A percentile compares a stretch with the other conserved stretches of the same genome.
Conservation (phyloP, 2,329 filamentous ascomycete genomes). For the Truncatella angustata region DNA sequence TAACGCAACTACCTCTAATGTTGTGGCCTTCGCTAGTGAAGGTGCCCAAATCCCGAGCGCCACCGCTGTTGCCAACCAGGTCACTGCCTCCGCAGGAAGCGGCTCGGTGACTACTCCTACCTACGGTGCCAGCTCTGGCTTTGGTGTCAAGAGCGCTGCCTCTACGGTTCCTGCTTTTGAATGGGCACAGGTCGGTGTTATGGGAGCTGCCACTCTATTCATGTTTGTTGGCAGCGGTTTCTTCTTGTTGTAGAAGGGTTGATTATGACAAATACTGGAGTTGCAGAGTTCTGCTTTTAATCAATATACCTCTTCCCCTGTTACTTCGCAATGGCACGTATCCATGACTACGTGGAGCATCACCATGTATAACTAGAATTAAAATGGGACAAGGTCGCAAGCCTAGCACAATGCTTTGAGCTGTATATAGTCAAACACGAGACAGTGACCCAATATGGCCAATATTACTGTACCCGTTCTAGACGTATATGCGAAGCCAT, state of each 20-base stretch:
- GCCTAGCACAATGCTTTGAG: no score
- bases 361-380: no score
- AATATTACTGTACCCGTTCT: no score
- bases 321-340: no score
- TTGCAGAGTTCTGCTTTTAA: not conserved
- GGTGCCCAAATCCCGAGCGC: constrained; percentile 51
- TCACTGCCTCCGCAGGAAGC: constrained; percentile 22
- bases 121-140: constrained; percentile 36
- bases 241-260: constrained; percentile 20
- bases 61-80: constrained; percentile 40
- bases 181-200: constrained; percentile 20
- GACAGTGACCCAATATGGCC: no score
- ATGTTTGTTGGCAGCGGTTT: constrained; percentile 32
- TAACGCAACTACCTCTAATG: constrained; percentile 48
- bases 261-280: not conserved
- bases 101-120: constrained; percentile 22
- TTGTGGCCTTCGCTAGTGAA: constrained; percentile 48
- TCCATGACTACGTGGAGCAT: no score
- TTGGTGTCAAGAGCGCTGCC: constrained; percentile 22
- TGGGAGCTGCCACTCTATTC: constrained; percentile 29
- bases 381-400: no score
- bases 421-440: no score
- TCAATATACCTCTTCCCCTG: not conserved
- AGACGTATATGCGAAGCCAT: no score
- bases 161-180: constrained; percentile 17